phyloP scores from a whole-genome alignment of 1,139 yeast genomes.

The Oligophagozyma castellii region DNA sequence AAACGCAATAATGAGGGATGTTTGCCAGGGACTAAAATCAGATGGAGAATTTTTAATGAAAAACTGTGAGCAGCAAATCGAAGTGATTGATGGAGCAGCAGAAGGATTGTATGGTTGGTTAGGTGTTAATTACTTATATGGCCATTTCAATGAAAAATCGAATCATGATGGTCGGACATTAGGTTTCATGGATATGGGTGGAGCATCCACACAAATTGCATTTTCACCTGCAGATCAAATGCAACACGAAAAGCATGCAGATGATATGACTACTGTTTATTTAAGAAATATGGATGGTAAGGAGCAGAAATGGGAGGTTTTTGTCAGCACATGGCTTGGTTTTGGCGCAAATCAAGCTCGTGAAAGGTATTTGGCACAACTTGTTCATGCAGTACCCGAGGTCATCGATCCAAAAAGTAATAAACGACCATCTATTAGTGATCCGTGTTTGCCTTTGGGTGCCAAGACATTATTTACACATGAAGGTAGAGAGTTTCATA shows the following conservation, averaged over 20 bases:
- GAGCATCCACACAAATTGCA: slow-evolving; percentile 74
- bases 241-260: slow-evolving; percentile 43
- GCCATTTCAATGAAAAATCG: slow-evolving; percentile 38
- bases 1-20: slow-evolving; percentile 33
- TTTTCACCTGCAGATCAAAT: slow-evolving; percentile 49
- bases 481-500: slow-evolving; percentile 34
- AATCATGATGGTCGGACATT: slow-evolving; percentile 35
- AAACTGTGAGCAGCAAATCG: slow-evolving; percentile 47
- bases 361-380: slow-evolving; percentile 43
- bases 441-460: slow-evolving; percentile 64
- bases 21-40: slow-evolving; percentile 36
- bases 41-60: slow-evolving; percentile 39
- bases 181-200: slow-evolving; percentile 89
- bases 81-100: slow-evolving; percentile 65
- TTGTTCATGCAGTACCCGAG: slow-evolving; percentile 32
- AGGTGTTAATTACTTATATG: slow-evolving; percentile 54
- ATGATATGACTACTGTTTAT: slow-evolving; percentile 46
- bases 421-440: slow-evolving; percentile 33
- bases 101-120: slow-evolving; percentile 80
- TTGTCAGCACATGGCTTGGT: slow-evolving; percentile 74
- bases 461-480: slow-evolving; percentile 30
- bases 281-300: slow-evolving; percentile 49
- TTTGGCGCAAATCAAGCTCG: slow-evolving; percentile 78
- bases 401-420: too few relatives aligned
- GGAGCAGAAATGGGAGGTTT: slow-evolving; percentile 52